These are phyloP conservation scores for Loxodes magnus DNA, from an alignment of 73 alveolate genomes.

Conservation along the genomic window DNA sequence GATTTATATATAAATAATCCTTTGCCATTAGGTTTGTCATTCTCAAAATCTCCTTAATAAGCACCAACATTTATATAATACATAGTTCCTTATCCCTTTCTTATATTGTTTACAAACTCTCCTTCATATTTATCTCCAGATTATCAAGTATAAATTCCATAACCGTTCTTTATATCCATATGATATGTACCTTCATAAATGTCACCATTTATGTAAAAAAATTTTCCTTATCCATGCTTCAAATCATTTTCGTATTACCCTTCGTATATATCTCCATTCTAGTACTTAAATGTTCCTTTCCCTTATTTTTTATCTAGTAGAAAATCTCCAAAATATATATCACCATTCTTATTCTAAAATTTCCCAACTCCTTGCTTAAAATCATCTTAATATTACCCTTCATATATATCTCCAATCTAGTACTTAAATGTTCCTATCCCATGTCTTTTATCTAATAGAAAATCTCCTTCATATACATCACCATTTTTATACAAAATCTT, in stretches of 20 bases:
- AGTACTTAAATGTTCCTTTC: slow-evolving; percentile 80
- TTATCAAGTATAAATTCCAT: no score
- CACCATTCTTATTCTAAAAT: slow-evolving; percentile 15
- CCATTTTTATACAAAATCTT: slow-evolving; percentile 67
- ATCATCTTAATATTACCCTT: slow-evolving; percentile 33
- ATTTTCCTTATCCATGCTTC: slow-evolving; percentile 84
- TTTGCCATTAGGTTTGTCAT: slow-evolving; percentile 86
- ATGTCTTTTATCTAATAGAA: slow-evolving; percentile 94
- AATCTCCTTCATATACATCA: slow-evolving; percentile 86
- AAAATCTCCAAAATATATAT: slow-evolving; percentile 90
- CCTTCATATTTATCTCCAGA: no score
- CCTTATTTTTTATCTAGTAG: slow-evolving; percentile 87
- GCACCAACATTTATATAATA: slow-evolving; percentile 78
- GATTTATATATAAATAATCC: slow-evolving; percentile 78
- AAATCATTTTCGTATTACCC: slow-evolving; percentile 97
- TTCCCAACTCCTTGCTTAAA: slow-evolving; percentile 28
- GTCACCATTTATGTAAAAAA: slow-evolving; percentile 69
- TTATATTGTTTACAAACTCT: slow-evolving; percentile 65
- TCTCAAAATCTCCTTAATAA: slow-evolving; percentile 83
- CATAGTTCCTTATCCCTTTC: slow-evolving; percentile 75
- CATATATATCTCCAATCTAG: slow-evolving; percentile 53
- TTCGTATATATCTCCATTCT: slow-evolving; percentile 72
- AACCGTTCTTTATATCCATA: slow-evolving; percentile 68
- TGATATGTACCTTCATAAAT: slow-evolving; percentile 82
- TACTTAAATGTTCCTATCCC: slow-evolving; percentile 94